Evolutionary conservation across 2,329 filamentous ascomycete genomes (phyloP).

Genomic region (Gliomastix tumulicola): DNA sequence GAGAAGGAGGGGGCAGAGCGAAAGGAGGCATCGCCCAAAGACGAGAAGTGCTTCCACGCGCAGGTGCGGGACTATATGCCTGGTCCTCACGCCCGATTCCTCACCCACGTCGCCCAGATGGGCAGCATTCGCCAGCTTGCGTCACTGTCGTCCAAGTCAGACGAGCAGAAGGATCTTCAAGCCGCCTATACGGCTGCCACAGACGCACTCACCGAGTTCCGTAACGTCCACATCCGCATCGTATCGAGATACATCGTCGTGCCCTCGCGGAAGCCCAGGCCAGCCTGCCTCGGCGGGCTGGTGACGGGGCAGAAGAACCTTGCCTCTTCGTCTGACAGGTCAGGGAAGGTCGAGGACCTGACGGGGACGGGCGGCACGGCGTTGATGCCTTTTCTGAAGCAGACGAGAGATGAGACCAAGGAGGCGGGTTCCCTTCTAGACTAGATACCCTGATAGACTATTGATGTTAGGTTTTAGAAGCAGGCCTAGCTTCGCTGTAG

Average conservation of each 20-base stretch:
- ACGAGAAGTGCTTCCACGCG: conserved; percentile 36
- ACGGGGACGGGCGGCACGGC: conserved; percentile 7
- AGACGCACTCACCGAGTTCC: conserved; percentile 65
- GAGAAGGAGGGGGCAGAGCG: no score
- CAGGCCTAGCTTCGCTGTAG: no score
- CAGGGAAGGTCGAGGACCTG: conserved; percentile 2
- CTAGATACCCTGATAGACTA: no score
- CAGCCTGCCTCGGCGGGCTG: no score
- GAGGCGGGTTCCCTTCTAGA: no score
- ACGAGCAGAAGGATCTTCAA: conserved; percentile 35
- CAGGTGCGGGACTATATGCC: conserved; percentile 91
- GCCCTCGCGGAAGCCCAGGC: conserved; percentile 53
- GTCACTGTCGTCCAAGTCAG: conserved; percentile 41
- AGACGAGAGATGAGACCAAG: conserved; percentile 5
- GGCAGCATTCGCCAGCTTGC: conserved; percentile 71
- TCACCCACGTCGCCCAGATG: conserved; percentile 61
- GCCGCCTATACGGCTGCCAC: conserved; percentile 63
- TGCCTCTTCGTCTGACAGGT: conserved; percentile 30
- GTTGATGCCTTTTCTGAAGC: conserved; percentile 8
- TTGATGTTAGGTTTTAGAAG: no score
- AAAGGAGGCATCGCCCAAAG: conserved; percentile 4
- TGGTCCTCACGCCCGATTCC: conserved; percentile 70
- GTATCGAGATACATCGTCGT: conserved; percentile 87
- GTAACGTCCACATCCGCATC: conserved; percentile 84
- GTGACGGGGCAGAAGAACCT: conserved; percentile 26